Percentiles rank a stretch among this genome's conserved stretches.
phyloP scores from a whole-genome alignment of 1,284 basidiomycete genomes.

The Trametes polyzona region DNA sequence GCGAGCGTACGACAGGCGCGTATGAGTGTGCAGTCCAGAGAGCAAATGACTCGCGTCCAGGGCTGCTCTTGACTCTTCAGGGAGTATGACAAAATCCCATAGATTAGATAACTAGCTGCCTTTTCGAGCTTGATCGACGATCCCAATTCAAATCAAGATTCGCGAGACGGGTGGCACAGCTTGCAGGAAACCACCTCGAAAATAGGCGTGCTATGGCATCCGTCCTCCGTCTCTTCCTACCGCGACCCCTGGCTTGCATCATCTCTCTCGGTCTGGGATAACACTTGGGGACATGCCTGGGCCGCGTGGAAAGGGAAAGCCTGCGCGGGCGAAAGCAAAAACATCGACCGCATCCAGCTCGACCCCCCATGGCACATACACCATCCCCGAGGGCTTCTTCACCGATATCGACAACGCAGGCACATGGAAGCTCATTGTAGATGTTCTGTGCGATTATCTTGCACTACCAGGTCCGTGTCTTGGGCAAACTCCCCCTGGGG shows the following conservation, averaged over 20 bases:
- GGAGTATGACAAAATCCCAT: neutral
- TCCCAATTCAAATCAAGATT: slow-evolving; percentile 12
- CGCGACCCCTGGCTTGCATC: neutral
- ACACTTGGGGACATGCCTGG: slow-evolving; percentile 23
- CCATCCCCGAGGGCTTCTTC: slow-evolving; percentile 35
- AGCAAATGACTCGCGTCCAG: slow-evolving; percentile 19
- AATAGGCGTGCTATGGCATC: neutral
- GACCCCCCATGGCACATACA: neutral
- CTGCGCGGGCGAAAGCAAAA: neutral
- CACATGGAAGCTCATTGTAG: slow-evolving; percentile 52
- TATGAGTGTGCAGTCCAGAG: slow-evolving; percentile 2
- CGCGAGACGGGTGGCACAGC: slow-evolving; percentile 3
- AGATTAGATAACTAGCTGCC: slow-evolving; percentile 22
- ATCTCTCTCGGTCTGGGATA: too few species aligned
- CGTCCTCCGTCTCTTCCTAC: neutral
- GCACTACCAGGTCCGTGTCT: slow-evolving; percentile 52
- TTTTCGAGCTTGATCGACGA: neutral
- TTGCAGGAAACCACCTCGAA: neutral
- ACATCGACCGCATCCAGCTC: slow-evolving; percentile 7
- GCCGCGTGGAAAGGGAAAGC: slow-evolving; percentile 12
- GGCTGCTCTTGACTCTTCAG: neutral
- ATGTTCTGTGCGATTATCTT: slow-evolving; percentile 53
- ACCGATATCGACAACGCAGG: slow-evolving; percentile 51
- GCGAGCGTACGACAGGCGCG: neutral
- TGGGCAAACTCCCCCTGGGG: neutral